Evolutionary conservation across 164 flowering plant species (phyloP), one percentile per base, ranked within the genome.

Genomic region (Aristolochia contorta): DNA sequence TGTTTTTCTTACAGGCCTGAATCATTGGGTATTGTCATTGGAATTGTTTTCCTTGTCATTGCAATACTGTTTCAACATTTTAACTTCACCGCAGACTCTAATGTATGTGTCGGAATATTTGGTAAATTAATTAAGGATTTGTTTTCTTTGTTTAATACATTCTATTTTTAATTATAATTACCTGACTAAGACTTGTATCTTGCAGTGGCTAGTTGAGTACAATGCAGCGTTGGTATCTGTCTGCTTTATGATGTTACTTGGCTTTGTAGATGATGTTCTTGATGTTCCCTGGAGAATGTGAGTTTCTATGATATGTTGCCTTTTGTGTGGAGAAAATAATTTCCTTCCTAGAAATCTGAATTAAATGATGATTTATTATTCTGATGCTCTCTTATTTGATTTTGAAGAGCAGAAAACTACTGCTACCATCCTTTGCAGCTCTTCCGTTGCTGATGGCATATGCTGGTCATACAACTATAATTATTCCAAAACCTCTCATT

Each of bases 241-340:
- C 66, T 82, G 94, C 75, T 90, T 89, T 79, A 90, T 93, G 97
- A 75, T 73, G 63, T 78, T 93, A 67, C 97, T 93, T 72, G 98
- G 98, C 56, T 93, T 92, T 81, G 84, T 92, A 6, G 98, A 92
- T 78, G 98, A 92, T 71, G 96, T 92, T 68, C 88, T 92, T 54
- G 98, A 89, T 78, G 67, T 87, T 21, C 98, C 98, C 43, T 89
- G 98, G 98, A 87, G 98, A 73, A 88, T 92, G 98, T 92, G 76
- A 82, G 93, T 74, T 57, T 59, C 43, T 66, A 16, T 1, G 50
- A 54, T 61, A 32, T 56, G n/a, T 50, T 64, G 57, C 52, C 20
- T 27, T 58, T 33, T 50, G 51, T 69, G 15, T 2, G 12, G 43
- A 37, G 43, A 10, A 37, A 37, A 1, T 37, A 37, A 1, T 37